phyloP scores from a whole-genome alignment of 2,329 filamentous ascomycete genomes.

The Teratosphaeria pseudoeucalypti region DNA sequence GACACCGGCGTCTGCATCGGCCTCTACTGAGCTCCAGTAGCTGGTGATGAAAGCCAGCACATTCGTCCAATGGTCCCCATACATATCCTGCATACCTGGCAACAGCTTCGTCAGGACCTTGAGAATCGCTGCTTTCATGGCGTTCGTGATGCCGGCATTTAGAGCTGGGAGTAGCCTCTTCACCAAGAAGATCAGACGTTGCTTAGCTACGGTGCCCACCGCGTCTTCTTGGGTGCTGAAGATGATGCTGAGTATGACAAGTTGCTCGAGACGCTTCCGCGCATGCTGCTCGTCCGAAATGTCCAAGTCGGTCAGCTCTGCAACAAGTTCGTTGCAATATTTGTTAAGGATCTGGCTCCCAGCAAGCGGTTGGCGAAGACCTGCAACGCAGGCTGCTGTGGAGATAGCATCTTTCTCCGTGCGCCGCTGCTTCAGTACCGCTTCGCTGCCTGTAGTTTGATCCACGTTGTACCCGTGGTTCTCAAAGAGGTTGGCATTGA shows the following conservation, averaged over 20 bases:
- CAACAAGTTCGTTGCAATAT: conserved; percentile 50
- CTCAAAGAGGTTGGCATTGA: conserved; percentile 32
- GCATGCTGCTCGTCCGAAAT: conserved; percentile 22
- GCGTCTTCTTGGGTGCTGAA: conserved; percentile 40
- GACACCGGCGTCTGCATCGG: background rate
- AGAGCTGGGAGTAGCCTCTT: conserved; percentile 68
- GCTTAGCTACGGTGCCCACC: conserved; percentile 40
- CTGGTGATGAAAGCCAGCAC: conserved; percentile 27
- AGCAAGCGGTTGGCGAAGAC: conserved; percentile 39
- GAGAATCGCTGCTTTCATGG: conserved; percentile 47
- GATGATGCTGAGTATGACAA: conserved; percentile 46
- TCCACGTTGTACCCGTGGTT: conserved; percentile 30
- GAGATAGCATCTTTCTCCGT: conserved; percentile 34
- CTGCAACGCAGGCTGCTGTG: conserved; percentile 38
- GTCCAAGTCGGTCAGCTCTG: conserved; percentile 46
- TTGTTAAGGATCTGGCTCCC: conserved; percentile 38
- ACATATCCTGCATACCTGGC: conserved; percentile 67
- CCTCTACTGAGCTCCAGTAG: conserved; percentile 23
- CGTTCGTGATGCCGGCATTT: conserved; percentile 38
- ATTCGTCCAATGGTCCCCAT: conserved; percentile 74
- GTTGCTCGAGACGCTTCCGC: conserved; percentile 29
- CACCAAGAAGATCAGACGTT: conserved; percentile 71
- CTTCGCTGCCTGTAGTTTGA: conserved; percentile 27
- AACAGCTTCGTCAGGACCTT: conserved; percentile 48
- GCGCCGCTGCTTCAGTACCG: conserved; percentile 21